These are phyloP conservation scores for Aspergillus campestris DNA, from an alignment of 495 filamentous ascomycete species.

Conservation along the genomic window DNA sequence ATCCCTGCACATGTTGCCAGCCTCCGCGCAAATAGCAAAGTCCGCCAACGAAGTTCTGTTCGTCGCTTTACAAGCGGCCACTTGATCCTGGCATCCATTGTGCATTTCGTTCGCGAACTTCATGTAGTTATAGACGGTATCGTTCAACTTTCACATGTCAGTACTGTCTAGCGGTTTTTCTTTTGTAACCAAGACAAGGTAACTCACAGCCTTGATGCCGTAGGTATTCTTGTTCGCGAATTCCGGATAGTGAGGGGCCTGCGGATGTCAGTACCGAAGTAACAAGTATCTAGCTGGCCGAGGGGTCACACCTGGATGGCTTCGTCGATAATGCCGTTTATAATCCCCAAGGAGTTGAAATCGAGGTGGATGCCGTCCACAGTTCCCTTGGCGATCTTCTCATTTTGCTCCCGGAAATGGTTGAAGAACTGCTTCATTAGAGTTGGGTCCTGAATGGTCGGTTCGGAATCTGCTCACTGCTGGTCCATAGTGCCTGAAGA, in stretches of 20 bases:
- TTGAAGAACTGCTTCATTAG: constrained; percentile 30
- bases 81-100: constrained; percentile 54
- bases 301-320: constrained; percentile 41
- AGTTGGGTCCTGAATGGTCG: constrained; percentile 13
- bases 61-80: constrained; percentile 38
- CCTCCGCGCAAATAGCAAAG: constrained; percentile 30
- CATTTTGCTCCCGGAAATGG: constrained; percentile 58
- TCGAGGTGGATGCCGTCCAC: constrained; percentile 30
- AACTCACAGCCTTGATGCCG: constrained; percentile 52
- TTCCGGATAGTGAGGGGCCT: constrained; percentile 52
- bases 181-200: not conserved
- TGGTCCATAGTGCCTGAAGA: constrained; percentile 35
- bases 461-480: constrained; percentile 31
- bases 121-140: constrained; percentile 42
- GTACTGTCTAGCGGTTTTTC: not conserved
- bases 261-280: not conserved
- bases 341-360: constrained; percentile 39
- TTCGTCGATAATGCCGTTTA: constrained; percentile 74
- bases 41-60: constrained; percentile 37
- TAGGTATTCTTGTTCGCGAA: constrained; percentile 70
- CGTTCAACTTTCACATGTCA: constrained; percentile 35
- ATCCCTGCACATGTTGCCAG: constrained; percentile 33
- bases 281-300: not conserved
- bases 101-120: constrained; percentile 40
- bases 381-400: constrained; percentile 36